Evolutionary conservation across 129 eudicot genomes (phyloP), one percentile per base, ranked within the genome.

Genomic region (Helichrysum umbraculigerum): DNA sequence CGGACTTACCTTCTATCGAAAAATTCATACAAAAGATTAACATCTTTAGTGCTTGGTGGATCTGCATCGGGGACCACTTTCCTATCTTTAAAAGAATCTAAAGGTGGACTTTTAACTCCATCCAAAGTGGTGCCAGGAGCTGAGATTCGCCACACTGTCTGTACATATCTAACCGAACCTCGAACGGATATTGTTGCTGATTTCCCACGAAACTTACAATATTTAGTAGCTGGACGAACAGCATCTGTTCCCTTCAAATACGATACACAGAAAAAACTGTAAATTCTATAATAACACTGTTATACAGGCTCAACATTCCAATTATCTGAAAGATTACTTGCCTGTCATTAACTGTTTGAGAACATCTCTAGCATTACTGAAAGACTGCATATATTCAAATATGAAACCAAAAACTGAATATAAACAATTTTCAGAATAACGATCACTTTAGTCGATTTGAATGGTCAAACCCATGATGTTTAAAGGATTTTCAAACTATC

Each of bases 1-100:
- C 11, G 0, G 10, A 44, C 3, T 11, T 44, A 44, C 16, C 52
- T 44, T 44, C 4, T 44, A 44, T 12, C 52, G 52, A 44, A 44
- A 44, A 11, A 44, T 11, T 44, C 4, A 44, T 44, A 44, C 52
- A 44, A 44, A 77, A 74, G 87, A 63, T 91, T 78, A 62, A 94
- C 75, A 78, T 94, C 97, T 78, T 85, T 82, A 8, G 37, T 72
- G 39, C 84, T 83, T 32, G 98, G 97, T 35, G 97, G 98, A 83
- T 92, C 88, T 50, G 98, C 76, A 63, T 86, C 77, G 0, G 97
- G 97, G 70, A 94, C 85, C 83, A 88, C 68, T 80, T 75, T 84
- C 72, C 82, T 81, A 75, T 91, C 89, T 83, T 81, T 87, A 54
- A 85, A 77, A 50, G 78, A 79, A 51, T 81, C 79, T 44, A 12